A percentile compares a stretch with the other conserved stretches of the same genome.
These are phyloP conservation scores for Tricholoma hemisulphureum DNA, from an alignment of 768 basidiomycete genomes.

Conservation along the genomic window DNA sequence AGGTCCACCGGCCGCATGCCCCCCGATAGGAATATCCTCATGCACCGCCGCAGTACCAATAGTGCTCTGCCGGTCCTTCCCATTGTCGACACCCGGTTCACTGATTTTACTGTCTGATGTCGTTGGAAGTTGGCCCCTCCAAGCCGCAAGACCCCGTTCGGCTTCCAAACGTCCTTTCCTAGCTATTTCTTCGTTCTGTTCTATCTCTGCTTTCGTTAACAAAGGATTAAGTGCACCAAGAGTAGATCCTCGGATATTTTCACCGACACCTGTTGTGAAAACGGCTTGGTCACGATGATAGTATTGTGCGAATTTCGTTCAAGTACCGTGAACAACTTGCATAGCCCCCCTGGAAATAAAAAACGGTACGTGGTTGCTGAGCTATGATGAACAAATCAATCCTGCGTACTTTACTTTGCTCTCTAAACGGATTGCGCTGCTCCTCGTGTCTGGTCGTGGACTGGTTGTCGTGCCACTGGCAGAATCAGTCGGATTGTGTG, in stretches of 20 bases:
- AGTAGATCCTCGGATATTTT: conserved; percentile 43
- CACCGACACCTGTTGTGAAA: conserved; percentile 37
- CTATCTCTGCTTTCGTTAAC: conserved; percentile 22
- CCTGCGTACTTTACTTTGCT: no score
- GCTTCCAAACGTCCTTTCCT: conserved; percentile 39
- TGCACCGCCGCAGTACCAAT: no score
- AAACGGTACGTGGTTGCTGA: no score
- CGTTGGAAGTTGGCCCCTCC: conserved; percentile 16
- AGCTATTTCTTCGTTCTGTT: conserved; percentile 36
- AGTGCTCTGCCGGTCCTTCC: no score
- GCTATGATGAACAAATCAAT: no score
- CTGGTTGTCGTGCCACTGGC: no score
- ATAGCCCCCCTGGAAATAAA: no score
- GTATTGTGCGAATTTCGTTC: no score
- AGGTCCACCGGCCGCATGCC: not conserved
- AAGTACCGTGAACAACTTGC: no score
- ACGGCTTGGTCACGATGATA: conserved; percentile 3
- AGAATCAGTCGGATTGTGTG: no score
- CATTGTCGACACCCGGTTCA: not conserved
- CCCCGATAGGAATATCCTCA: not conserved
- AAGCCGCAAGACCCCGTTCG: conserved; percentile 36
- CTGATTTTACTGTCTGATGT: not conserved
- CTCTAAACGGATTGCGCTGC: no score
- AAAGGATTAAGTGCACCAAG: conserved; percentile 40
- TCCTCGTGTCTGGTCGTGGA: no score